Conservation (phyloP, 768 basidiomycete genomes). For the Lactifluus piperatus region DNA sequence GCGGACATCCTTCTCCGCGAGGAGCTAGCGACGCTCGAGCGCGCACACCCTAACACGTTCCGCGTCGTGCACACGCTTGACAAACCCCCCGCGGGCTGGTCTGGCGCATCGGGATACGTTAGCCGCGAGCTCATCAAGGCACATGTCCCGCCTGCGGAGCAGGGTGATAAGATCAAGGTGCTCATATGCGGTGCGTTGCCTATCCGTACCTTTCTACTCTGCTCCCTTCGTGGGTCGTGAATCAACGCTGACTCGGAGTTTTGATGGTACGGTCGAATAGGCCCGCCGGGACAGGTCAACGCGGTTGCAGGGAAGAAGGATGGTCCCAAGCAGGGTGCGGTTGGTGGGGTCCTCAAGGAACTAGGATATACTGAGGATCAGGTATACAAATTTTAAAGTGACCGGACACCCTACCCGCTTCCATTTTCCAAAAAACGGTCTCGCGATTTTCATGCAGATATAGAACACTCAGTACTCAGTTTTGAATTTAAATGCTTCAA, state of each 20-base stretch:
- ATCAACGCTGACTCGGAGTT: not conserved
- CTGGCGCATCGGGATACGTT: conserved; percentile 69
- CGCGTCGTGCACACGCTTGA: conserved; percentile 84
- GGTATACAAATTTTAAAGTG: conserved; percentile 35
- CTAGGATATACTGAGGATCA: conserved; percentile 81
- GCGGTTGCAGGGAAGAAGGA: conserved; percentile 84
- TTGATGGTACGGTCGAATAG: conserved; percentile 27
- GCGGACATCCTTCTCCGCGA: conserved; percentile 83
- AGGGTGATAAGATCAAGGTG: conserved; percentile 76
- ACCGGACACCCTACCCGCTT: not conserved
- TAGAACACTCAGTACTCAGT: not conserved
- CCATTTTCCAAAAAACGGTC: not conserved
- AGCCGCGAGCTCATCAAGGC: conserved; percentile 63
- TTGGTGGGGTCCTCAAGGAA: conserved; percentile 79
- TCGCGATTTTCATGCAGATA: not conserved
- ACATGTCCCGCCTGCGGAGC: conserved; percentile 53
- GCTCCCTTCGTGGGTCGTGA: not conserved
- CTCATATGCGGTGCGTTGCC: conserved; percentile 71
- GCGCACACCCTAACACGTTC: conserved; percentile 60
- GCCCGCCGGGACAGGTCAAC: conserved; percentile 85
- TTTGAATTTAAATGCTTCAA: not conserved
- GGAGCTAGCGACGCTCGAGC: conserved; percentile 62
- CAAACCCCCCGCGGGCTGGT: conserved; percentile 61
- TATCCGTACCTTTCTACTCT: not conserved
- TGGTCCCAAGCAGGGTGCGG: conserved; percentile 76